Base-by-base conservation (phyloP, 345 rosid genomes). In the Euphorbia pulcherrima region DNA sequence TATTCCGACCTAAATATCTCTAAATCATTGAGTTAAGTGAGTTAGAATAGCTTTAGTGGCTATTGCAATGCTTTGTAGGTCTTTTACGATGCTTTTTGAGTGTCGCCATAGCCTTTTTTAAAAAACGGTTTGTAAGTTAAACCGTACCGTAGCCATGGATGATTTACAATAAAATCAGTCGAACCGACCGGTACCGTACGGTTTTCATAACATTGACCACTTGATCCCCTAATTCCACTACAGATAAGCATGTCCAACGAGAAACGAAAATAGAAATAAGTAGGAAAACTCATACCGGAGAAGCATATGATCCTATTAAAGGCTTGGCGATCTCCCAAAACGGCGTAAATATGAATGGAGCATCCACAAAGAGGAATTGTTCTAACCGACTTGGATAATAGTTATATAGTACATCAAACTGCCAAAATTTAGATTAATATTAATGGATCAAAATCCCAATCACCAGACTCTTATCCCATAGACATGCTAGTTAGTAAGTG, bases 351-450 rank as follows among this genome's bases (percentile, higher is more conserved):
- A 90, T 60, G 27, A 90, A 89, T 23, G 98, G 95, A 68, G 97
- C 96, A 65, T 89, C 98, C 65, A 93, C 96, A 61, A 90, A 87
- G 64, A 89, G 96, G 47, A 89, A 96, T 80, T 90, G 82, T 23
- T 83, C 86, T 79, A 93, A 74, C 64, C 96, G 88, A 82, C 81
- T 90, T 28, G 98, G 98, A 77, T 93, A 86, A 70, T 93, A 93
- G 79, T 75, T 84, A 83, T 93, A 89, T 70, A 89, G 88, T 41
- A 86, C 94, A 67, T 93, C 90, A 74, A 93, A 89, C 97, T 93
- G 94, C 72, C 75, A 69, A 64, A 73, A 46, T 13, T 23, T 18
- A 37, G 33, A 48, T 26, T 23, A 65, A 35, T 18, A n/a, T n/a
- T n/a, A n/a, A n/a, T n/a, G 8, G 24, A 28, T 28, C 5, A 29